Evolutionary conservation across 306 rosid genomes (phyloP).

Genomic region (Ormosia semicastrata): DNA sequence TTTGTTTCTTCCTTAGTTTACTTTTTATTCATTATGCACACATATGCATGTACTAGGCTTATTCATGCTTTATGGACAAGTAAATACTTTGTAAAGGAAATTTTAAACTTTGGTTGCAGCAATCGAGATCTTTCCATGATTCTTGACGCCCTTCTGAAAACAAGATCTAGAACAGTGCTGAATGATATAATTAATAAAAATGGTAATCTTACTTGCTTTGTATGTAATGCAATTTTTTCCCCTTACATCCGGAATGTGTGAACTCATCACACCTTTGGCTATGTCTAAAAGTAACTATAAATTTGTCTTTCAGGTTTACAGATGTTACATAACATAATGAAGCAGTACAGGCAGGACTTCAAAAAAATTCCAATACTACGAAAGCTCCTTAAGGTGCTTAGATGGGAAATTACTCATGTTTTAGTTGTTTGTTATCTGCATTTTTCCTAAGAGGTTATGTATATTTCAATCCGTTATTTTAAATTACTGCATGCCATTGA

Average conservation of each 20-base stretch:
- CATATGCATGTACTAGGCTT: slow-evolving; percentile 12
- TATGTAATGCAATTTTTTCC: neutral
- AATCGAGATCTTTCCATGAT: slow-evolving; percentile 99
- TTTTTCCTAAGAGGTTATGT: neutral
- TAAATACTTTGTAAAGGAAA: slow-evolving; percentile 15
- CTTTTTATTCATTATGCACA: slow-evolving; percentile 2
- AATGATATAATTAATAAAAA: slow-evolving; percentile 85
- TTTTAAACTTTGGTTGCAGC: slow-evolving; percentile 50
- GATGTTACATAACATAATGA: slow-evolving; percentile 95
- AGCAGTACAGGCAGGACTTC: slow-evolving; percentile 85
- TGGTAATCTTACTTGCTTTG: slow-evolving; percentile 48
- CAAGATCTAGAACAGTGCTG: slow-evolving; percentile 87
- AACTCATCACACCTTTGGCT: slow-evolving; percentile 11
- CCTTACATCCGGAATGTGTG: neutral
- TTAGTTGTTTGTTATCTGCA: slow-evolving; percentile 24
- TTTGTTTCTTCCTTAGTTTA: slow-evolving; percentile 3
- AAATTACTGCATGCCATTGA: slow-evolving; percentile 21
- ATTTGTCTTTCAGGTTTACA: slow-evolving; percentile 68
- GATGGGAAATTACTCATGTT: slow-evolving; percentile 10
- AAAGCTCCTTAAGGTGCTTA: slow-evolving; percentile 91
- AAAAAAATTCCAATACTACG: slow-evolving; percentile 96
- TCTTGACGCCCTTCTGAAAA: slow-evolving; percentile 93
- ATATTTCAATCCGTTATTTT: slow-evolving; percentile 4
- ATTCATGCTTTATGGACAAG: slow-evolving; percentile 11
- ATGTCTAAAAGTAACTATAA: slow-evolving; percentile 23